Evolutionary conservation across 306 rosid genomes (phyloP).

Genomic region (Cicer arietinum): DNA sequence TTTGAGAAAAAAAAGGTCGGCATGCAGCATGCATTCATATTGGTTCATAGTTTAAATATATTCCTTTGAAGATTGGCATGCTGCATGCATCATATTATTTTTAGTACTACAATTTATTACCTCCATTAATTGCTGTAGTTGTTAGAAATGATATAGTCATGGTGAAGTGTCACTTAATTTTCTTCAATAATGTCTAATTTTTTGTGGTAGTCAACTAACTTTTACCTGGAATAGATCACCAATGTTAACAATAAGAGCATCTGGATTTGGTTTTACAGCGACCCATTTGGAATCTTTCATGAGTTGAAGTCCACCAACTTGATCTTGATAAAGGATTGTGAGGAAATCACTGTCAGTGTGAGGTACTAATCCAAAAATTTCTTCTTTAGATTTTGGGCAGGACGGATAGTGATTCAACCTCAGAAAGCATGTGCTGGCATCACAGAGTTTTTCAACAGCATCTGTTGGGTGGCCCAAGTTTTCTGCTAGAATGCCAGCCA

Average conservation of each 20-base stretch:
- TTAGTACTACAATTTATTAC: constrained; percentile 24
- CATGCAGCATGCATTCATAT: constrained; percentile 29
- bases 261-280: constrained; percentile 80
- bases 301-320: constrained; percentile 90
- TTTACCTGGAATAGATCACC: constrained; percentile 95
- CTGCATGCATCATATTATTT: constrained; percentile 18
- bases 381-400: constrained; percentile 63
- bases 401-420: constrained; percentile 82
- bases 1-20: constrained; percentile 23
- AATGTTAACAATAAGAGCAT: constrained; percentile 84
- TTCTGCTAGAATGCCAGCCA: constrained; percentile 74
- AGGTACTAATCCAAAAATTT: constrained; percentile 76
- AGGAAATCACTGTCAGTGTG: constrained; percentile 96
- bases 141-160: constrained; percentile 22
- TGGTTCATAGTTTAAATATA: neutral
- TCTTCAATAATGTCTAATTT: constrained; percentile 12
- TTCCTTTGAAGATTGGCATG: constrained; percentile 19
- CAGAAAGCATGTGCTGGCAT: constrained; percentile 81
- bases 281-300: constrained; percentile 93
- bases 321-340: constrained; percentile 83
- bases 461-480: constrained; percentile 61
- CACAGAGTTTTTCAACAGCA: constrained; percentile 64
- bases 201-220: neutral
- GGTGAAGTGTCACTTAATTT: constrained; percentile 26
- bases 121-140: neutral